Evolutionary conservation across 176 grass and related monocot genomes (phyloP).

Genomic region (Cenchrus fungigraminus): DNA sequence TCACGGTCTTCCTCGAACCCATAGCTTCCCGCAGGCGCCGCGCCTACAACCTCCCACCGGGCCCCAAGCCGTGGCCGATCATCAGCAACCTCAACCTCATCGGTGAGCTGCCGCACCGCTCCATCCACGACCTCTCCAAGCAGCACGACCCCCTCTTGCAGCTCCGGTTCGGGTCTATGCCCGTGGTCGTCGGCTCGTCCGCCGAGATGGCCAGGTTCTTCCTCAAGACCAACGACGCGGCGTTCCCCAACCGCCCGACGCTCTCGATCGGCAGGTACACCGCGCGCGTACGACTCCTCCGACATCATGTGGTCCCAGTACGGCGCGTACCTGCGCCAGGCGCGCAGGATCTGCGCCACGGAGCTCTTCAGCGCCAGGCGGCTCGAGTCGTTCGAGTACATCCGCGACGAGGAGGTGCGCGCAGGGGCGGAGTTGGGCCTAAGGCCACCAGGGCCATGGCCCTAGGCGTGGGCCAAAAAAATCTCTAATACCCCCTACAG

Average conservation of each 20-base stretch:
- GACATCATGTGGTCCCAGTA: slow-evolving; percentile 52
- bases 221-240: slow-evolving; percentile 55
- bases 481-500: too few relatives aligned
- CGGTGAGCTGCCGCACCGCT: slow-evolving; percentile 46
- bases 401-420: slow-evolving; percentile 46
- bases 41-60: neutral
- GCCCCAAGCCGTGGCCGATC: slow-evolving; percentile 47
- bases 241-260: slow-evolving; percentile 49
- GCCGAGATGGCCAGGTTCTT: slow-evolving; percentile 49
- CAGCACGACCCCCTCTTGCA: slow-evolving; percentile 49
- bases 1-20: too few relatives aligned
- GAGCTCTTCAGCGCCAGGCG: slow-evolving; percentile 61
- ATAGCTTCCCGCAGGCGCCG: too few relatives aligned
- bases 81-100: slow-evolving; percentile 63
- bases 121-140: slow-evolving; percentile 51
- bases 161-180: slow-evolving; percentile 48
- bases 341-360: slow-evolving; percentile 48
- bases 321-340: slow-evolving; percentile 51
- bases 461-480: too few relatives aligned
- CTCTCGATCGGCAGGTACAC: slow-evolving; percentile 35
- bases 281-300: slow-evolving; percentile 42
- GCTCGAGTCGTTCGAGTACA: slow-evolving; percentile 48
- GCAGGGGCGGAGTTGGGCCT: too few relatives aligned
- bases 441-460: too few relatives aligned
- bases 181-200: slow-evolving; percentile 46